Evolutionary conservation across 169 alveolate genomes (phyloP), one percentile per base, ranked within the genome.

Genomic region (Plasmodium gonderi): DNA sequence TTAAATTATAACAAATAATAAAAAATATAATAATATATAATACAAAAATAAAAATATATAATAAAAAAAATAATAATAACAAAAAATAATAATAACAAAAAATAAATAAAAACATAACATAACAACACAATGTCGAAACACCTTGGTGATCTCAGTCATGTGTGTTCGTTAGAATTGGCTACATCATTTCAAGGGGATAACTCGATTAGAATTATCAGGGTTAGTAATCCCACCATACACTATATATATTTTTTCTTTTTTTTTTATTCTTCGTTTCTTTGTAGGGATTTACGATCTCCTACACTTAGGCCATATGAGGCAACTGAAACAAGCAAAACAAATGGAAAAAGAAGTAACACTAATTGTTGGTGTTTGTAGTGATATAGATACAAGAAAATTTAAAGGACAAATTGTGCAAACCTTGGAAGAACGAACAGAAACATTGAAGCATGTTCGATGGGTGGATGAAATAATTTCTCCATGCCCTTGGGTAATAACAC

Each of bases 401-500:
- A 99, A 98, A 95, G 99, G 99, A 14, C 98, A 97, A 83, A 96
- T 98, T n/a, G 99, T 98, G 42, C 98, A 98, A 97, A 97, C 97
- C 7, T 96, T 97, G 89, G 95, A 89, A 12, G 99, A 99, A 91
- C 92, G 99, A 75, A 97, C 98, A 29, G 99, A 98, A 72, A 97
- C 98, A 33, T 96, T 99, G 31, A 93, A 97, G 64, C 99, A 98
- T 81, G 96, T 99, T 77, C 97, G 98, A 69, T 99, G 99, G 99
- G 99, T 97, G 8, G 99, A 99, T 91, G 99, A 99, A 91, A 98
- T 99, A 38, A 96, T 99, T 38, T 98, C 99, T 36, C 99, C 99
- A 1, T 98, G 99, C 91, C 99, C 98, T 40, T 98, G 99, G 99
- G 96, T 98, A 49, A 95, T 97, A 6, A 98, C 98, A 14, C 97